Percentiles rank a stretch among this genome's conserved stretches.
Evolutionary conservation across 2,329 filamentous ascomycete genomes (phyloP).

Genomic region (Ascochyta clinopodiicola): DNA sequence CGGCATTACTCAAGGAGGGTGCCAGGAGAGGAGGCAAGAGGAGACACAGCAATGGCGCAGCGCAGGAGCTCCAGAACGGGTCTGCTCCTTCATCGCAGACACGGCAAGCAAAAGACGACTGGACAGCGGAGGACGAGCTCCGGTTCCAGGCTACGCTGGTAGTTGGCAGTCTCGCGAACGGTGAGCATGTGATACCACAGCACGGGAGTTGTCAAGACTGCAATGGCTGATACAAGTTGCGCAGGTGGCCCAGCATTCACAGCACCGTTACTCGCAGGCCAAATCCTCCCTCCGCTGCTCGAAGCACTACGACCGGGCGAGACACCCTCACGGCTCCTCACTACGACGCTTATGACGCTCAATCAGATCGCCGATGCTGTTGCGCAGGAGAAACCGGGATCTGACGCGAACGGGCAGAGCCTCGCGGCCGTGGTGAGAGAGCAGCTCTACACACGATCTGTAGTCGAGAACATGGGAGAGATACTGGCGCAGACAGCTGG

Average conservation of each 20-base stretch:
- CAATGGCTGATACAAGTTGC: constrained; percentile 25
- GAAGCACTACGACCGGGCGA: constrained; percentile 70
- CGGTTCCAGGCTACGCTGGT: constrained; percentile 82
- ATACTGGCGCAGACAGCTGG: constrained; percentile 68
- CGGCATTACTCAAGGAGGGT: constrained; percentile 57
- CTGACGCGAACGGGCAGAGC: constrained; percentile 56
- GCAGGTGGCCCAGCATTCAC: constrained; percentile 82
- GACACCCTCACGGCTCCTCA: constrained; percentile 69
- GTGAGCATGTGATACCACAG: constrained; percentile 56
- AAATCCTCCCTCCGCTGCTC: constrained; percentile 73
- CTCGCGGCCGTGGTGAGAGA: constrained; percentile 43
- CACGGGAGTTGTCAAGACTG: neutral
- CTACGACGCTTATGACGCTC: constrained; percentile 76
- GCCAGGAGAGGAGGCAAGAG: constrained; percentile 56
- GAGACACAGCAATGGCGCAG: constrained; percentile 50
- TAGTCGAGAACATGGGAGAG: constrained; percentile 67
- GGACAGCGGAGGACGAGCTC: constrained; percentile 70
- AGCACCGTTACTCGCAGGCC: constrained; percentile 71
- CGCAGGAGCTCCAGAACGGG: constrained; percentile 5
- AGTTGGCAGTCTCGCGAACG: constrained; percentile 83
- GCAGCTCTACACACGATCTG: constrained; percentile 66
- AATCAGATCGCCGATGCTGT: constrained; percentile 74
- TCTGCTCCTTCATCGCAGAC: neutral
- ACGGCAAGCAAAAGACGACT: constrained; percentile 27
- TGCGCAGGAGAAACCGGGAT: constrained; percentile 59